These are phyloP conservation scores for Tardiomyces depauwii DNA, from an alignment of 1,139 yeast species.

Conservation along the genomic window DNA sequence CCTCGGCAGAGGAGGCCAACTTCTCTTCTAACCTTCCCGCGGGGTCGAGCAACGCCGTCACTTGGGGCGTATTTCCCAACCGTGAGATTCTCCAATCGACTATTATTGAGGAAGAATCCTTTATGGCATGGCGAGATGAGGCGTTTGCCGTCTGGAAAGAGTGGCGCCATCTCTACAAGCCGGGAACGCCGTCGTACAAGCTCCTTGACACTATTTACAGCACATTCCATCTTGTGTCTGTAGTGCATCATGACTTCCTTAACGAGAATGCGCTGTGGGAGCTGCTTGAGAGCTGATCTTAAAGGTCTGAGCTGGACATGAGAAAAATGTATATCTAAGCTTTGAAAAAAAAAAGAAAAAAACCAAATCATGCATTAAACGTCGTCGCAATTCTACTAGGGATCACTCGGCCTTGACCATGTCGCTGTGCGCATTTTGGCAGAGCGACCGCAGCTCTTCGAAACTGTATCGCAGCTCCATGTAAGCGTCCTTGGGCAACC, in stretches of 20 bases:
- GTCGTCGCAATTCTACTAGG: too few relatives aligned
- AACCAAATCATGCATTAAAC: too few relatives aligned
- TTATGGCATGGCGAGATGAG: constrained; percentile 89
- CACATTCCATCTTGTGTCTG: constrained; percentile 63
- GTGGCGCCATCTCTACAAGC: constrained; percentile 77
- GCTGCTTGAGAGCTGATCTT: constrained; percentile 27
- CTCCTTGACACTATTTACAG: constrained; percentile 51
- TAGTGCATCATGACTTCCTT: constrained; percentile 75
- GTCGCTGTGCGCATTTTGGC: constrained; percentile 1
- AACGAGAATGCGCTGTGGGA: constrained; percentile 76
- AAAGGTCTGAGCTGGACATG: too few relatives aligned
- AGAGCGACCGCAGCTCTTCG: constrained; percentile 7
- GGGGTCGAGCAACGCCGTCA: constrained; percentile 53
- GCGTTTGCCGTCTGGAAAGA: constrained; percentile 85
- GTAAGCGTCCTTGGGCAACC: constrained; percentile 1
- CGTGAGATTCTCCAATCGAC: constrained; percentile 83
- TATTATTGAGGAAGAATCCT: constrained; percentile 76
- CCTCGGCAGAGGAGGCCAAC: constrained; percentile 32
- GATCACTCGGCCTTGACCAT: neutral
- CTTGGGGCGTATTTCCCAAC: constrained; percentile 94
- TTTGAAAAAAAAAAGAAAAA: too few relatives aligned
- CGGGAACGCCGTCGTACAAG: constrained; percentile 40
- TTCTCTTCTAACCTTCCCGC: constrained; percentile 40
- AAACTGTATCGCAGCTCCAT: constrained; percentile 10
- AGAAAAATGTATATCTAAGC: too few relatives aligned